Evolutionary conservation across 2,329 filamentous ascomycete genomes (phyloP).

Genomic region (Stemphylium lycopersici): DNA sequence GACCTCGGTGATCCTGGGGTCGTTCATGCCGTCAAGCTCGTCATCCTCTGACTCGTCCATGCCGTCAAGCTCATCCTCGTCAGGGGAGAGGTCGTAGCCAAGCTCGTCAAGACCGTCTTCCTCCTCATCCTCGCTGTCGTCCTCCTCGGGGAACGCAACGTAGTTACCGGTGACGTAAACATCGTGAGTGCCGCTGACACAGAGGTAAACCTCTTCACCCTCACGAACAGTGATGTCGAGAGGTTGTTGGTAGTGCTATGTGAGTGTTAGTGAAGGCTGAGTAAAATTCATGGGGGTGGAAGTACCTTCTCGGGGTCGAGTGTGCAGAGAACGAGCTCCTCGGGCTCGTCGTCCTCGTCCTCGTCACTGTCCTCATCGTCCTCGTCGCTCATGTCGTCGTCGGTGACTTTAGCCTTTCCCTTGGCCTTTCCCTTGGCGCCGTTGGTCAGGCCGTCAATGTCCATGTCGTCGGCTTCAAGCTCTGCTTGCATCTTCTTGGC

Average conservation of each 20-base stretch:
- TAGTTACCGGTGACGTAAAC: constrained; percentile 97
- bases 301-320: constrained; percentile 89
- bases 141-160: constrained; percentile 70
- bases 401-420: constrained; percentile 66
- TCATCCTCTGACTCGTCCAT: constrained; percentile 57
- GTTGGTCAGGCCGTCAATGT: constrained; percentile 65
- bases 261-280: constrained; percentile 33
- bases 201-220: constrained; percentile 89
- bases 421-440: constrained; percentile 58
- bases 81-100: constrained; percentile 81
- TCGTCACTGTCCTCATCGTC: constrained; percentile 51
- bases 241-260: constrained; percentile 91
- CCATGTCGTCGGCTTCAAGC: constrained; percentile 74
- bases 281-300: constrained; percentile 31
- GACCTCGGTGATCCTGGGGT: constrained; percentile 84
- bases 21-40: constrained; percentile 66
- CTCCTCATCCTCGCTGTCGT: constrained; percentile 65
- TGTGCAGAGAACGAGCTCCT: constrained; percentile 95
- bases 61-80: constrained; percentile 74
- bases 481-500: constrained; percentile 77
- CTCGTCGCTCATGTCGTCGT: constrained; percentile 77
- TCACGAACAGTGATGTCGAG: constrained; percentile 91
- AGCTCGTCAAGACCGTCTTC: constrained; percentile 65
- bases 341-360: constrained; percentile 66
- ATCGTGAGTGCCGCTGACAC: constrained; percentile 86